A percentile compares a stretch with the other conserved stretches of the same genome.
phyloP scores from a whole-genome alignment of 495 filamentous ascomycete genomes.

The Penicillium parvum region DNA sequence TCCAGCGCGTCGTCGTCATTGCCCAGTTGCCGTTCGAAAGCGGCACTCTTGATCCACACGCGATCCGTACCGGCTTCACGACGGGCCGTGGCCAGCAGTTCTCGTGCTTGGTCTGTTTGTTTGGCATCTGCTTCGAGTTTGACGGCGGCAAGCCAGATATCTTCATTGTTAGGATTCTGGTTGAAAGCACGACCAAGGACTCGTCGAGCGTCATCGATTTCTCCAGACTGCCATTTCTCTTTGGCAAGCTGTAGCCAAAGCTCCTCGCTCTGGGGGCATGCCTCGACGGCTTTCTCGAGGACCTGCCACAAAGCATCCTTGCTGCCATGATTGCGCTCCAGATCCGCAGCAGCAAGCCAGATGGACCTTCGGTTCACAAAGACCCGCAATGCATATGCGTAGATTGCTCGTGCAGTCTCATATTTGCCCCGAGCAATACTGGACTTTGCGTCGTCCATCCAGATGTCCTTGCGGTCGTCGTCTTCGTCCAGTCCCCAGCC shows the following conservation, averaged over 20 bases:
- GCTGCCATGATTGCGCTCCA: conserved; percentile 85
- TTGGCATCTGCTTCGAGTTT: conserved; percentile 88
- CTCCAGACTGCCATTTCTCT: conserved; percentile 84
- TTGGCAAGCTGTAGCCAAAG: conserved; percentile 95
- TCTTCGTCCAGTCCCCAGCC: conserved; percentile 95
- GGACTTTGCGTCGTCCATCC: conserved; percentile 85
- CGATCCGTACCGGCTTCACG: conserved; percentile 87
- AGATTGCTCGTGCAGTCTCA: conserved; percentile 88
- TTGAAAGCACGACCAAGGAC: conserved; percentile 86
- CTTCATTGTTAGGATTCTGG: conserved; percentile 90
- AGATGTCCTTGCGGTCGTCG: conserved; percentile 90
- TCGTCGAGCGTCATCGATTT: conserved; percentile 75
- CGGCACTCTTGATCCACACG: conserved; percentile 92
- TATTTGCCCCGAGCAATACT: conserved; percentile 74
- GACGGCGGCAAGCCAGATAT: conserved; percentile 94
- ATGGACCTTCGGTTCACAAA: conserved; percentile 78
- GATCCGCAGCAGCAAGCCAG: conserved; percentile 84
- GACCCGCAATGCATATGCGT: conserved; percentile 81
- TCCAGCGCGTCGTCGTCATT: conserved; percentile 76
- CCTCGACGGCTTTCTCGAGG: conserved; percentile 89
- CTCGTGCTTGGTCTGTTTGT: conserved; percentile 72
- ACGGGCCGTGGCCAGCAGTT: conserved; percentile 74
- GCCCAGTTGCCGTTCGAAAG: conserved; percentile 80
- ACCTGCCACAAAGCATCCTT: conserved; percentile 78
- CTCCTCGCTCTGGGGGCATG: conserved; percentile 82